Conservation (phyloP, 306 rosid species). For the Betula pendula region DNA sequence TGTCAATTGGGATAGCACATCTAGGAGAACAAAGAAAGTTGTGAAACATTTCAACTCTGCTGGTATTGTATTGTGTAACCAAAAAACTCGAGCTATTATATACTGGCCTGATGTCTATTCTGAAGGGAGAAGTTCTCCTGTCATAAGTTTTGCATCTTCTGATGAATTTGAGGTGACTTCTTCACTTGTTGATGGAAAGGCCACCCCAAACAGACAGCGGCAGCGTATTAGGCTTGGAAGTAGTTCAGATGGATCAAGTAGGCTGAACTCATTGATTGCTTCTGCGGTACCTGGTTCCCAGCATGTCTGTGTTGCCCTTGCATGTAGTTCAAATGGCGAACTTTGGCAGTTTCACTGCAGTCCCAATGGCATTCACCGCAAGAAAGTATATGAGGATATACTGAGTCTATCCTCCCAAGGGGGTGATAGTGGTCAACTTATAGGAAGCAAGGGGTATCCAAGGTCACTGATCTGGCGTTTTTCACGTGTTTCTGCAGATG, state of each 20-base stretch:
- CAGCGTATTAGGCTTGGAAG: conserved; percentile 37
- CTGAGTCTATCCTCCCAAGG: conserved; percentile 38
- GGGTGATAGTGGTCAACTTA: conserved; percentile 47
- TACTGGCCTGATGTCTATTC: conserved; percentile 83
- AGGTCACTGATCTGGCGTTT: conserved; percentile 85
- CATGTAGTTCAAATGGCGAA: conserved; percentile 75
- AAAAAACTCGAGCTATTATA: conserved; percentile 56
- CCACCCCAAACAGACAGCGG: conserved; percentile 39
- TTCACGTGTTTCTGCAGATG: conserved; percentile 44
- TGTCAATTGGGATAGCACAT: conserved; percentile 57
- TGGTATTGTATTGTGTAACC: conserved; percentile 63
- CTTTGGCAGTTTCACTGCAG: conserved; percentile 83
- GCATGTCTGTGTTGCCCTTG: conserved; percentile 62
- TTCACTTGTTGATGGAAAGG: conserved; percentile 46
- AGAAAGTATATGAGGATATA: conserved; percentile 43
- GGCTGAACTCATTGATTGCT: conserved; percentile 75
- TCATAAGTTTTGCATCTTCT: conserved; percentile 60
- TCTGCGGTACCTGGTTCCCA: conserved; percentile 53
- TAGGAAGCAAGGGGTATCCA: conserved; percentile 73
- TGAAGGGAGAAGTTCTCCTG: conserved; percentile 39
- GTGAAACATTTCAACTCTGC: conserved; percentile 54
- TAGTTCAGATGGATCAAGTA: conserved; percentile 36
- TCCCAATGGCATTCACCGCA: conserved; percentile 58
- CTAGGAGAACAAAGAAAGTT: conserved; percentile 42
- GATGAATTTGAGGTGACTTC: conserved; percentile 48